A percentile compares a stretch with the other conserved stretches of the same genome.
Conservation (phyloP, 371 early-diverging fungal species). For the Mortierella sp. region DNA sequence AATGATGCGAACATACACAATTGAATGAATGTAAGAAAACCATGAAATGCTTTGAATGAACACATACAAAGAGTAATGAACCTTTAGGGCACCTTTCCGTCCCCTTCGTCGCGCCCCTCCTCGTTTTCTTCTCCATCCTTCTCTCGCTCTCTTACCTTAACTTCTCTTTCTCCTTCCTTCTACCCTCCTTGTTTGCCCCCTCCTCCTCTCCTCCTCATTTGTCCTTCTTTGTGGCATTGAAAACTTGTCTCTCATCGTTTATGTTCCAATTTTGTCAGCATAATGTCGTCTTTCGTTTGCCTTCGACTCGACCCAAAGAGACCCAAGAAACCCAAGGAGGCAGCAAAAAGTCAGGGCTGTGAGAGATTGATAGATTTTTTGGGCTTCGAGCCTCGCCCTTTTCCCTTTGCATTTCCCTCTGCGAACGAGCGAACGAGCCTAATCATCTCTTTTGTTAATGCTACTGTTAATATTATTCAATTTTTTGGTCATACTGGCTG, state of each 20-base stretch:
- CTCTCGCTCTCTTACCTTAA: background rate
- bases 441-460: background rate
- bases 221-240: background rate
- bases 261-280: constrained; percentile 1
- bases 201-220: background rate
- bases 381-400: background rate
- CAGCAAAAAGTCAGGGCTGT: background rate
- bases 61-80: background rate
- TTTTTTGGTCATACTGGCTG: background rate
- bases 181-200: background rate
- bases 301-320: background rate
- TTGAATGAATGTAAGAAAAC: background rate
- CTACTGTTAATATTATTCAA: background rate
- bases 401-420: background rate
- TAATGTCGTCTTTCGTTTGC: background rate
- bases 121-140: background rate
- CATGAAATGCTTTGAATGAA: background rate
- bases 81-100: background rate
- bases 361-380: background rate
- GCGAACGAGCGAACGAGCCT: background rate
- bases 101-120: background rate
- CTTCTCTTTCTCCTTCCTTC: background rate
- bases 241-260: background rate
- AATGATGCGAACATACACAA: background rate
- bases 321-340: background rate